phyloP scores from a whole-genome alignment of 2,329 filamentous ascomycete genomes.

The Aureobasidium namibiae region DNA sequence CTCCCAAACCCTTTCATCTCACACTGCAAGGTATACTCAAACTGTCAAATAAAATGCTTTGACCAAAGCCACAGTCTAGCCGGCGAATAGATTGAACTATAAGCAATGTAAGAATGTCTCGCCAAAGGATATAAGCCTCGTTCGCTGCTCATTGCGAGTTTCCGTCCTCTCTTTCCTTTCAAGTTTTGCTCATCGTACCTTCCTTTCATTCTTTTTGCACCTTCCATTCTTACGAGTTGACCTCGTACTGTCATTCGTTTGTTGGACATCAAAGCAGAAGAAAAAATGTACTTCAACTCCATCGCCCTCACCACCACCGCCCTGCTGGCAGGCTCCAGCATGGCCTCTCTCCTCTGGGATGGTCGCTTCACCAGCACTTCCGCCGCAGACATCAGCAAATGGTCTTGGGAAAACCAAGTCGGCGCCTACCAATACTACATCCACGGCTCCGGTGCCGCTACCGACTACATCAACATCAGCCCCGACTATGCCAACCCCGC shows the following conservation, averaged over 20 bases:
- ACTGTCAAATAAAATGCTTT: neutral
- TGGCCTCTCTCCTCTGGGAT: conserved; percentile 50
- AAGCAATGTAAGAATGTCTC: neutral
- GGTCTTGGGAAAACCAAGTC: conserved; percentile 45
- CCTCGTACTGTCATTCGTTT: conserved; percentile 3
- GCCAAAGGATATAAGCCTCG: neutral
- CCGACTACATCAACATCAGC: conserved; percentile 55
- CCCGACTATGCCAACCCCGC: conserved; percentile 56
- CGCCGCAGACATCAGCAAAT: conserved; percentile 48
- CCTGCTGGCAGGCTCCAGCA: conserved; percentile 18
- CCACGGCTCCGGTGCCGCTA: conserved; percentile 51
- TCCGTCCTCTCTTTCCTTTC: neutral
- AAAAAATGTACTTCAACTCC: neutral
- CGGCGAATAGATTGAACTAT: neutral
- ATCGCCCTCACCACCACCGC: conserved; percentile 14
- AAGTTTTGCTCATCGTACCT: neutral
- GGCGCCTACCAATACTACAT: conserved; percentile 70
- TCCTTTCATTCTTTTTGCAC: neutral
- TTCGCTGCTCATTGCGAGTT: neutral
- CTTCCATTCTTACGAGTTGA: neutral
- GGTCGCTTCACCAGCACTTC: conserved; percentile 56
- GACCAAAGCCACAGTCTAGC: neutral
- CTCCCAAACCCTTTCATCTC: neutral
- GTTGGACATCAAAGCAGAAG: neutral
- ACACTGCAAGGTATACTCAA: neutral